Evolutionary conservation across 2,329 filamentous ascomycete genomes (phyloP).

Genomic region (Botrytis porri): DNA sequence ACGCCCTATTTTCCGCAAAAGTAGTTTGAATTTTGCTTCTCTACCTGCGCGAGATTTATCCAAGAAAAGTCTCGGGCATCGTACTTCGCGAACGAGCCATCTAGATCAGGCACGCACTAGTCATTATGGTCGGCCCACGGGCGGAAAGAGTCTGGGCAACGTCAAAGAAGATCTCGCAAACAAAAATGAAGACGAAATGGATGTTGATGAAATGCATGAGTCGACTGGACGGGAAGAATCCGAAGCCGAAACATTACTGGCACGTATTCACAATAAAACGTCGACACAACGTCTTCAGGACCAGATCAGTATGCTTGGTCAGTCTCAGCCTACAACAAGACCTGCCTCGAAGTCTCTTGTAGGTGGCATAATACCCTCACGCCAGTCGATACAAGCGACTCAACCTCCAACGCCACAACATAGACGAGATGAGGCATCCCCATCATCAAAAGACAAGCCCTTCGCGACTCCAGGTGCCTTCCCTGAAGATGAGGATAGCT

Average conservation of each 20-base stretch:
- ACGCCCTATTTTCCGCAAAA: conserved; percentile 78
- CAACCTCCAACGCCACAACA: conserved; percentile 25
- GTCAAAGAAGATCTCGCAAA: conserved; percentile 46
- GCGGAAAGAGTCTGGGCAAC: conserved; percentile 67
- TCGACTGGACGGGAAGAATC: conserved; percentile 40
- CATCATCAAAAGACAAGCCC: conserved; percentile 22
- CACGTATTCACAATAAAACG: conserved; percentile 72
- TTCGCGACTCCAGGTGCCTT: conserved; percentile 55
- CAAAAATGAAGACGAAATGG: conserved; percentile 55
- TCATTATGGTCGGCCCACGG: conserved; percentile 70
- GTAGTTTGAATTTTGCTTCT: conserved; percentile 91
- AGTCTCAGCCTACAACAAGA: conserved; percentile 44
- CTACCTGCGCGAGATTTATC: conserved; percentile 84
- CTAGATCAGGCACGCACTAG: conserved; percentile 70
- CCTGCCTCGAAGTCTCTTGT: conserved; percentile 38
- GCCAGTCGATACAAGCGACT: conserved; percentile 27
- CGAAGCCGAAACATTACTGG: conserved; percentile 44
- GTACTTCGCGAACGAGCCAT: conserved; percentile 74
- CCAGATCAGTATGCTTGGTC: conserved; percentile 74
- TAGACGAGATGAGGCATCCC: conserved; percentile 21
- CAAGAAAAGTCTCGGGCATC: conserved; percentile 77
- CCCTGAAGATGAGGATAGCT: conserved; percentile 58
- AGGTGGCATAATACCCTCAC: conserved; percentile 24
- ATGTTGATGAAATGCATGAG: conserved; percentile 45
- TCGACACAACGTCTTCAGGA: conserved; percentile 94